Conservation (phyloP, 495 filamentous ascomycete species). For the Penicillium samsonianum region DNA sequence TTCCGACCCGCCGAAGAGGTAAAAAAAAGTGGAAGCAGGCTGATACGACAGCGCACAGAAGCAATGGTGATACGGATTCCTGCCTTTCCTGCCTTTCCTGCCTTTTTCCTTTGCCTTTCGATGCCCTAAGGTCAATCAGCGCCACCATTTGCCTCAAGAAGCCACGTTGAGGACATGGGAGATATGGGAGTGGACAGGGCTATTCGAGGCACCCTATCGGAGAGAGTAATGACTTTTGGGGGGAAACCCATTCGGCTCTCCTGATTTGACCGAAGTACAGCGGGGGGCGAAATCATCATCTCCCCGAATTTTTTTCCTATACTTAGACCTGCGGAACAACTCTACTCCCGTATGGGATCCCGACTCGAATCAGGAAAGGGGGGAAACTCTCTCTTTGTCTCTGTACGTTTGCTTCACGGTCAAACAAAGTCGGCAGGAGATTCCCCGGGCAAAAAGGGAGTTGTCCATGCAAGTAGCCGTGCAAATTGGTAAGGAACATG, state of each 20-base stretch:
- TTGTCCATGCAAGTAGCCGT: conserved; percentile 32
- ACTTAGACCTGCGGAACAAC: conserved; percentile 20
- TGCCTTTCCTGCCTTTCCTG: conserved; percentile 13
- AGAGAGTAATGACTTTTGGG: background rate
- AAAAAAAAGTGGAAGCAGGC: conserved; percentile 25
- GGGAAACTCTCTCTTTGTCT: conserved; percentile 30
- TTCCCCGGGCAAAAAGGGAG: conserved; percentile 29
- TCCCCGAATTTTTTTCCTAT: conserved; percentile 27
- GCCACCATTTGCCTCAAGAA: conserved; percentile 28
- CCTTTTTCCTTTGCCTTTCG: conserved; percentile 19
- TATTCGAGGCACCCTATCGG: conserved; percentile 34
- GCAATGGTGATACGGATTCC: conserved; percentile 35
- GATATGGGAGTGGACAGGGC: background rate
- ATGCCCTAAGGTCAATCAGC: conserved; percentile 20
- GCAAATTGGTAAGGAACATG: conserved; percentile 31
- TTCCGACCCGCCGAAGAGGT: conserved; percentile 32
- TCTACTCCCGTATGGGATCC: conserved; percentile 1
- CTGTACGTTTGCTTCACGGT: conserved; percentile 36
- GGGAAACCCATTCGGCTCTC: background rate
- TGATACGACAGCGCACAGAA: conserved; percentile 33
- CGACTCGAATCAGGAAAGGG: conserved; percentile 11
- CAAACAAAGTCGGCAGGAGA: conserved; percentile 33
- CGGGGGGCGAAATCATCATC: conserved; percentile 19
- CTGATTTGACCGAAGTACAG: conserved; percentile 14
- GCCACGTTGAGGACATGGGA: conserved; percentile 25